Evolutionary conservation across 179 eudicot genomes (phyloP).

Genomic region (Carnegiea gigantea): DNA sequence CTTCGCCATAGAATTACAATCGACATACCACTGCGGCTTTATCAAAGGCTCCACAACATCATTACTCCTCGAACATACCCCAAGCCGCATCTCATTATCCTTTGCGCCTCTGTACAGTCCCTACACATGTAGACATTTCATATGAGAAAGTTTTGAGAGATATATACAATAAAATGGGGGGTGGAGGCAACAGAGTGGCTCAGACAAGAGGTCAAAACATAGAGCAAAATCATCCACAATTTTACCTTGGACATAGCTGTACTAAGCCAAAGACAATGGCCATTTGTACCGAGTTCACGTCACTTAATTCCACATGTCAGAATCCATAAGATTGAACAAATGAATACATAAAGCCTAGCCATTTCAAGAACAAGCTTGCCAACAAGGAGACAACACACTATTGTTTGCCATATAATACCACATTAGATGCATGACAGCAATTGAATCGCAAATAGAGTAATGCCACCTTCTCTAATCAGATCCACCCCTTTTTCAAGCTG

Average conservation of each 20-base stretch:
- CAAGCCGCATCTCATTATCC: conserved; percentile 96
- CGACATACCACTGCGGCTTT: conserved; percentile 98
- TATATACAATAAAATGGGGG: background rate
- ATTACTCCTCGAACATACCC: conserved; percentile 80
- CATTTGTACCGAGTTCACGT: background rate
- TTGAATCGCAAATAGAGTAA: background rate
- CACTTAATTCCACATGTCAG: background rate
- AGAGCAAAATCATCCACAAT: background rate
- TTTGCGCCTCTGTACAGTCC: conserved; percentile 76
- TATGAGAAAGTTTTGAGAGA: background rate
- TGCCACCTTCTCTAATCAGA: background rate
- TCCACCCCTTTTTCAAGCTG: background rate
- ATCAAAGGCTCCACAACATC: conserved; percentile 92
- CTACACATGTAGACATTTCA: conserved; percentile 33
- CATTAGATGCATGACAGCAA: background rate
- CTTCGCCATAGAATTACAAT: conserved; percentile 70
- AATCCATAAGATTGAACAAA: background rate
- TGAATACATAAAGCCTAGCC: background rate
- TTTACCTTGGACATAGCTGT: background rate
- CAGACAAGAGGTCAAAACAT: background rate
- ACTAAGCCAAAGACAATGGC: background rate
- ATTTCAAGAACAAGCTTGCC: background rate
- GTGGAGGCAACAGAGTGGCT: background rate
- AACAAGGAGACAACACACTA: background rate
- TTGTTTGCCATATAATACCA: background rate